Evolutionary conservation across 306 rosid genomes (phyloP).

Genomic region (Echinosophora koreensis): DNA sequence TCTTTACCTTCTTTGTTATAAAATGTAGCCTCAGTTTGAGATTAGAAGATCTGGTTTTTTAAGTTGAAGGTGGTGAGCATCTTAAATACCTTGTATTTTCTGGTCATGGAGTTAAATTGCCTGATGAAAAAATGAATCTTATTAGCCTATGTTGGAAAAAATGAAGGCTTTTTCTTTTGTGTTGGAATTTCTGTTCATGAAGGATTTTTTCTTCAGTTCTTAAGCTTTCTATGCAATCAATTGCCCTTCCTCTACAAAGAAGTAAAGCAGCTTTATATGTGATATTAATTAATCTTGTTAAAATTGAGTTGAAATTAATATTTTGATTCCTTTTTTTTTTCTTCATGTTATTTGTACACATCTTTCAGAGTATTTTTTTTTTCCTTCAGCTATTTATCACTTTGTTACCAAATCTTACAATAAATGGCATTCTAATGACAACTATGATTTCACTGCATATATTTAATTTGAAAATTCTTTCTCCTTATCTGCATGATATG

Average conservation of each 20-base stretch:
- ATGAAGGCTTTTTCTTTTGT: background rate
- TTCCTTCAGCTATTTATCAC: background rate
- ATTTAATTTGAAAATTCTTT: background rate
- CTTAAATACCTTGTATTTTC: background rate
- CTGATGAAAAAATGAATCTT: background rate
- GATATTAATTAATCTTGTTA: background rate
- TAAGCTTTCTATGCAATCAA: background rate
- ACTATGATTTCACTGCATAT: slow-evolving; percentile 11
- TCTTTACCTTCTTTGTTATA: background rate
- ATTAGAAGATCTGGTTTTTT: background rate
- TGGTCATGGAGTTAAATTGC: slow-evolving; percentile 3
- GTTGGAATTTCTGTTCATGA: background rate
- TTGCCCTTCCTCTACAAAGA: background rate
- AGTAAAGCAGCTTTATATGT: background rate
- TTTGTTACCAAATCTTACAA: background rate
- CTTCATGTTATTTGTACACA: background rate
- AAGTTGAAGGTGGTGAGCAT: background rate
- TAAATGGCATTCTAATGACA: background rate
- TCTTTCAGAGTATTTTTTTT: slow-evolving; percentile 1
- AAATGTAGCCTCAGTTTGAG: background rate
- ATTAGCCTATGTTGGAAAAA: background rate
- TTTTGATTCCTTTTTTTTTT: background rate
- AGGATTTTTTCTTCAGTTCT: background rate
- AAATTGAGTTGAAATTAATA: background rate
- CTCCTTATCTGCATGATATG: background rate